A percentile compares a stretch with the other conserved stretches of the same genome.
These are phyloP conservation scores for Testicularia cyperi DNA, from an alignment of 1,284 basidiomycete genomes.

Conservation along the genomic window DNA sequence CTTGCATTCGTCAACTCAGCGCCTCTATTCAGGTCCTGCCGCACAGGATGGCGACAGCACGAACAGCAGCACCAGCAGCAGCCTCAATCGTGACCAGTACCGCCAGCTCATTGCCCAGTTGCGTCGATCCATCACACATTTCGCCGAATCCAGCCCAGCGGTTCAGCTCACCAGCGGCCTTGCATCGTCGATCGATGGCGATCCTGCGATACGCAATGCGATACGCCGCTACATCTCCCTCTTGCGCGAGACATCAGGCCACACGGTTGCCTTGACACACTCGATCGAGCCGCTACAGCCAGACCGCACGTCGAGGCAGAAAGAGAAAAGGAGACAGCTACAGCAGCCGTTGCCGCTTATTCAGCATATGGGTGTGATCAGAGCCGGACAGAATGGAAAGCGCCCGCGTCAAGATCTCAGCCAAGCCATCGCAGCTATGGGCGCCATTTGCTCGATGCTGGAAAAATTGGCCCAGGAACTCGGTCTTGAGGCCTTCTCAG, in stretches of 20 bases:
- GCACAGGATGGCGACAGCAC: too few species aligned
- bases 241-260: conserved; percentile 28
- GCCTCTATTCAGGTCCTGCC: conserved; percentile 26
- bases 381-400: not conserved
- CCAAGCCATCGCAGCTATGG: conserved; percentile 9
- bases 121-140: conserved; percentile 28
- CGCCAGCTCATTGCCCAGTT: conserved; percentile 28
- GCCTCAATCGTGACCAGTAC: conserved; percentile 32
- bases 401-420: not conserved
- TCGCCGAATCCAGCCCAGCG: conserved; percentile 21
- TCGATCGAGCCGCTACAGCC: conserved; percentile 25
- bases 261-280: conserved; percentile 27
- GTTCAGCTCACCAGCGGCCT: conserved; percentile 3
- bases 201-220: conserved; percentile 5
- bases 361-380: conserved; percentile 11
- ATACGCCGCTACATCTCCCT: conserved; percentile 31
- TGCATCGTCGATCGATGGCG: conserved; percentile 2
- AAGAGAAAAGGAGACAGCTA: too few species aligned
- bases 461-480: conserved; percentile 14
- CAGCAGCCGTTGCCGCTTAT: conserved; percentile 4
- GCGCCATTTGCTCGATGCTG: conserved; percentile 19
- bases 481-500: conserved; percentile 36
- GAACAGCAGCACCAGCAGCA: conserved; percentile 1
- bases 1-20: conserved; percentile 19
- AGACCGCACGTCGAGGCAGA: too few species aligned